These are phyloP conservation scores for Botrytis galanthina DNA, from an alignment of 2,329 filamentous ascomycete genomes.

Conservation along the genomic window DNA sequence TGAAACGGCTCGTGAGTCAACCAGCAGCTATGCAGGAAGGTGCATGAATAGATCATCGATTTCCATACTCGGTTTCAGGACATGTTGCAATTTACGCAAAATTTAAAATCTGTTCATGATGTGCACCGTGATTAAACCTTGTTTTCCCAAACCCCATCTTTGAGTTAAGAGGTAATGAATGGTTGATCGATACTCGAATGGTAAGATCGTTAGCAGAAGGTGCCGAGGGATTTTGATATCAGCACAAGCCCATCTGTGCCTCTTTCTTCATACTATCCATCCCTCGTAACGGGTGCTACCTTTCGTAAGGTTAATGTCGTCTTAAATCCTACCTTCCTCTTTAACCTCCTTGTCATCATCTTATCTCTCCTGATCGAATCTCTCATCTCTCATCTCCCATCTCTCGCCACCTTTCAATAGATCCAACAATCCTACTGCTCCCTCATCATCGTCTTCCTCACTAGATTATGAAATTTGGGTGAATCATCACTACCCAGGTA, in stretches of 20 bases:
- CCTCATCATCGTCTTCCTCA: not conserved
- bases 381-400: not conserved
- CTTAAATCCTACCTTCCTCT: constrained; percentile 7
- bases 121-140: constrained; percentile 10
- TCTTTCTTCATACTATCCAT: constrained; percentile 4
- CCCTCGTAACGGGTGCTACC: constrained; percentile 8
- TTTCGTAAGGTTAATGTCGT: constrained; percentile 7
- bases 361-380: not conserved
- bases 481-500: not conserved
- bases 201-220: constrained; percentile 1
- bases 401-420: not conserved
- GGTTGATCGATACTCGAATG: constrained; percentile 2
- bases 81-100: not conserved
- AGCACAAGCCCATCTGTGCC: constrained; percentile 15
- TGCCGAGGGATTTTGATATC: not conserved
- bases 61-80: not conserved
- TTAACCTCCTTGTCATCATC: not conserved
- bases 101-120: not conserved
- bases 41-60: constrained; percentile 1
- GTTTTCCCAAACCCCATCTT: constrained; percentile 4
- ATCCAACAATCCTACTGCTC: not conserved
- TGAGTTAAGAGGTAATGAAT: not conserved
- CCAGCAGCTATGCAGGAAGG: not conserved
- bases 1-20: not conserved
- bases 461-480: not conserved